Evolutionary conservation across 2,329 filamentous ascomycete genomes (phyloP), one percentile per base, ranked within the genome.

Genomic region (Conoideocrella luteorostrata): DNA sequence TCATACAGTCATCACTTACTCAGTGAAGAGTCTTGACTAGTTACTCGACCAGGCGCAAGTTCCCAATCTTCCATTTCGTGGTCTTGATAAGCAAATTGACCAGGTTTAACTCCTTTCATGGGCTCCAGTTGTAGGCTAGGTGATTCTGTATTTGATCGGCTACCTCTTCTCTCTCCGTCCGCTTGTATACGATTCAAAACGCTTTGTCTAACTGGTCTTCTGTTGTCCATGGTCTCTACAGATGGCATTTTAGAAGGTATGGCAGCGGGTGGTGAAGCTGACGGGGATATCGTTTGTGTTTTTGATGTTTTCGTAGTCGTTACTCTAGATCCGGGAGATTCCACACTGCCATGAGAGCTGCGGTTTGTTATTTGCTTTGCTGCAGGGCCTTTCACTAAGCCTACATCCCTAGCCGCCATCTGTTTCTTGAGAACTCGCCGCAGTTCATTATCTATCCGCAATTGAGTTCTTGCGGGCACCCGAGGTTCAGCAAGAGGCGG

Each of bases 31-130:
- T 47, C 44, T 4, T 56, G 47, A 26, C 63, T 58, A 7, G 51
- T 53, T 23, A 69, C 53, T 18, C 65, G 61, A 13, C 70, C 70
- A 1, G 70, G 69, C 0, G 69, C 68, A 36, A 70, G 48, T 50
- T 72, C 70, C 46, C 46, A 50, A 6, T 43, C 28, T 23, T 47
- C 48, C 44, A 47, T 43, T 28, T 45, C 46, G 21, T 32, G 26
- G 10, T 47, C 43, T 22, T 34, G 34, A n/a, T 37, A 6, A 18
- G 20, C 43, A 15, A 34, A 36, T 20, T 35, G 42, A 34, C 37
- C 22, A 7, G 21, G 13, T 24, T 38, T 15, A 20, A 28, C 34
- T 17, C 9, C 11, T 23, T 21, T 21, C 12, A 20, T 18, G 5
- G 12, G 21, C 9, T 26, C 34, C 13, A 18, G 26, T 22, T 36